Percentiles rank a stretch among this genome's conserved stretches.
phyloP scores from a whole-genome alignment of 164 flowering plant genomes.

The Liriodendron chinense region DNA sequence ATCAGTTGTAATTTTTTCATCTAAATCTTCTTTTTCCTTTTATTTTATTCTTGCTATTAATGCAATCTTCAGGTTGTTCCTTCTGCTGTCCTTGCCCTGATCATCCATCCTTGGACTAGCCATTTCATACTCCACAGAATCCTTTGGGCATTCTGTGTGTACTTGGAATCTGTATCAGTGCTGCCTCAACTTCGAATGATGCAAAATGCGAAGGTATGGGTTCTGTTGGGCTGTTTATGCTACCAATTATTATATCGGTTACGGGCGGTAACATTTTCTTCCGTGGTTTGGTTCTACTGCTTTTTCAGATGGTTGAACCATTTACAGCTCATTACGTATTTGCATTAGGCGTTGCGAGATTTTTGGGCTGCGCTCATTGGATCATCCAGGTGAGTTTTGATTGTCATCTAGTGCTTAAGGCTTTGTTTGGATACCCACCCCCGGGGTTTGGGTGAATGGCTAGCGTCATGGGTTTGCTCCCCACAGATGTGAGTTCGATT shows the following conservation, averaged over 20 bases:
- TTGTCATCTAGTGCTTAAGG: background rate
- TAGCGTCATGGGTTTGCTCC: too few relatives aligned
- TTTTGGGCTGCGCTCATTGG: conserved; percentile 76
- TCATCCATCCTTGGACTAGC: conserved; percentile 41
- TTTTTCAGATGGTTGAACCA: conserved; percentile 81
- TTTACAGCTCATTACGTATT: conserved; percentile 87
- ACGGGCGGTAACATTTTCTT: background rate
- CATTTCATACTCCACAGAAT: conserved; percentile 22
- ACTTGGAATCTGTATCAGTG: conserved; percentile 80
- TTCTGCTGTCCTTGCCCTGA: conserved; percentile 40
- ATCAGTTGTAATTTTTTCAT: background rate
- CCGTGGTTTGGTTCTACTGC: background rate
- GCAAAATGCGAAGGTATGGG: conserved; percentile 81
- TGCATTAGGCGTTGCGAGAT: conserved; percentile 87
- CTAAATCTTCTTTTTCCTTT: background rate
- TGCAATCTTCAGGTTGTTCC: conserved; percentile 46
- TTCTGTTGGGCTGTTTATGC: background rate
- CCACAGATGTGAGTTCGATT: too few relatives aligned
- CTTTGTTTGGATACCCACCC: too few relatives aligned
- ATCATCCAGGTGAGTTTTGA: conserved; percentile 16
- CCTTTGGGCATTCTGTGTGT: conserved; percentile 69
- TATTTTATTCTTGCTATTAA: background rate
- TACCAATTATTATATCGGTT: background rate
- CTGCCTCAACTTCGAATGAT: conserved; percentile 81
- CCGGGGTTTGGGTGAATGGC: too few relatives aligned